phyloP scores from a whole-genome alignment of 1,284 basidiomycete species.

The Chondrostereum purpureum region DNA sequence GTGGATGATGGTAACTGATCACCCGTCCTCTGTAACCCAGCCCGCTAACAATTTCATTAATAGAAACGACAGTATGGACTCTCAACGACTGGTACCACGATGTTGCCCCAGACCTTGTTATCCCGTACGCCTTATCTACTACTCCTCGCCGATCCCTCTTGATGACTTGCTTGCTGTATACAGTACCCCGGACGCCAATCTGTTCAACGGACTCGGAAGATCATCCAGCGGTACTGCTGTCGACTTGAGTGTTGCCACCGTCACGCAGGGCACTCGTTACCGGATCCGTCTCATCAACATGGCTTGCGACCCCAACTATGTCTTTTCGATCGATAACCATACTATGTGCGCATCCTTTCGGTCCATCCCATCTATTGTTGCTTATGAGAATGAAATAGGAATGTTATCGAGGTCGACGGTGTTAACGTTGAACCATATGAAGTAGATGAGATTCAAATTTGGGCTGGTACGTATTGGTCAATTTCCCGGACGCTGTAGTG shows the following conservation, averaged over 20 bases:
- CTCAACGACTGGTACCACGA: constrained; percentile 31
- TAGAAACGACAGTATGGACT: constrained; percentile 31
- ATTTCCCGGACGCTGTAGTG: no score
- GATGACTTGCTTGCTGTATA: background rate
- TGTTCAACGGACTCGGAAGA: constrained; percentile 3
- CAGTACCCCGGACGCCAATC: background rate
- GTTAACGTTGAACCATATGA: constrained; percentile 24
- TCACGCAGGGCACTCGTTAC: constrained; percentile 18
- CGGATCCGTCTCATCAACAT: constrained; percentile 27
- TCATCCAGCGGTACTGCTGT: constrained; percentile 15
- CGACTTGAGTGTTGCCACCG: constrained; percentile 26
- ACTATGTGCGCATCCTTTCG: constrained; percentile 18
- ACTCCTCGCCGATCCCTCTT: background rate
- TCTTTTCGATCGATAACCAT: constrained; percentile 38
- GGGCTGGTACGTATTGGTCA: constrained; percentile 16
- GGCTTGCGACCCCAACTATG: constrained; percentile 27
- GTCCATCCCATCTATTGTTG: background rate
- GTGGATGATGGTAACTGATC: constrained; percentile 29
- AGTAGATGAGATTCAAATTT: constrained; percentile 22
- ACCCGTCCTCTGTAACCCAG: background rate
- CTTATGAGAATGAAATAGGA: no score
- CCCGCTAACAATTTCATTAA: background rate
- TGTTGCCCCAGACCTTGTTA: background rate
- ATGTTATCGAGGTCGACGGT: constrained; percentile 32
- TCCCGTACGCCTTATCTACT: constrained; percentile 3